A percentile compares a stretch with the other conserved stretches of the same genome.
phyloP scores from a whole-genome alignment of 108 stramenopile genomes.

The Nitzschia palea region DNA sequence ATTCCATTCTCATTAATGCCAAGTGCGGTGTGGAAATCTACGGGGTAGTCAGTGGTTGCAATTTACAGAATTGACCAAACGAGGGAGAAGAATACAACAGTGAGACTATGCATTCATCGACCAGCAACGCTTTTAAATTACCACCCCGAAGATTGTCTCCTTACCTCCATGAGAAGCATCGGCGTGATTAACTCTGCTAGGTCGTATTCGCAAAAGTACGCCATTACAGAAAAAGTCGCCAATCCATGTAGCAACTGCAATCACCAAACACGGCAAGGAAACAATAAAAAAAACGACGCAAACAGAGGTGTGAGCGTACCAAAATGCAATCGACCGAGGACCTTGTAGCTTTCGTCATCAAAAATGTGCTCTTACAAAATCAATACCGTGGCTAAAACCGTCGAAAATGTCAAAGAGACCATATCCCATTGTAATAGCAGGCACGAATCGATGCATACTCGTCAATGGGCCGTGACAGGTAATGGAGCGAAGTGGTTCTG shows the following conservation, averaged over 20 bases:
- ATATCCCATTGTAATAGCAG: constrained; percentile 66
- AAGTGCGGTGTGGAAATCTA: constrained; percentile 42
- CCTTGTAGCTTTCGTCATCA: neutral
- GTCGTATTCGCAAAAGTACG: constrained; percentile 47
- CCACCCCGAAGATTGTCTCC: neutral
- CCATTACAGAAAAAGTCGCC: constrained; percentile 52
- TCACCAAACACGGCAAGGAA: neutral
- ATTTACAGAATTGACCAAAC: neutral
- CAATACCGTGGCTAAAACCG: constrained; percentile 41
- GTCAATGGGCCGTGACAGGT: constrained; percentile 56
- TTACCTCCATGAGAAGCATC: constrained; percentile 62
- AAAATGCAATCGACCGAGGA: neutral
- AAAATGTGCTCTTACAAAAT: constrained; percentile 40
- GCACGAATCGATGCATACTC: constrained; percentile 60
- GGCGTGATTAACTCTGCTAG: constrained; percentile 45
- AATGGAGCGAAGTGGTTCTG: constrained; percentile 47
- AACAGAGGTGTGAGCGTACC: neutral
- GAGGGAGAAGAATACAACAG: neutral
- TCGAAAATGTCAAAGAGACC: constrained; percentile 55
- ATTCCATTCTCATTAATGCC: constrained; percentile 32
- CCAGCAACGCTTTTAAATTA: neutral
- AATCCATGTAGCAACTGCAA: constrained; percentile 48
- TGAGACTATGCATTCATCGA: no score
- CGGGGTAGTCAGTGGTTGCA: neutral
- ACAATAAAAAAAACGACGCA: neutral